phyloP scores from a whole-genome alignment of 768 basidiomycete genomes.

The Thelephora aurantiotincta region DNA sequence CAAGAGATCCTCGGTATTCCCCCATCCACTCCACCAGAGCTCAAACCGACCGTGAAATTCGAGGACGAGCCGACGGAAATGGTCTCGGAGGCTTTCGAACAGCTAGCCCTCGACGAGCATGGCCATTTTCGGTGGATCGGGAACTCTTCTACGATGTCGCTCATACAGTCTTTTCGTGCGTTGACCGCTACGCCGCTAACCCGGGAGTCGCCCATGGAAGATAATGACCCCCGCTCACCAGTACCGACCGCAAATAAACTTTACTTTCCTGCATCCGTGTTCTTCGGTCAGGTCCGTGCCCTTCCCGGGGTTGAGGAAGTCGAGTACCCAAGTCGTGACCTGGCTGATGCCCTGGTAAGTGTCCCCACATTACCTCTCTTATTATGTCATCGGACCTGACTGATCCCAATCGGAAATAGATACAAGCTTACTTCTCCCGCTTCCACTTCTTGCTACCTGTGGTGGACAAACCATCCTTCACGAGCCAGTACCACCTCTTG shows the following conservation, averaged over 20 bases:
- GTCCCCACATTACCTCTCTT: not conserved
- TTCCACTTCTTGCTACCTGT: slow-evolving; percentile 85
- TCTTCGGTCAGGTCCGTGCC: slow-evolving; percentile 75
- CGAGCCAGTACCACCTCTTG: slow-evolving; percentile 51
- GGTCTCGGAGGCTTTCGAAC: slow-evolving; percentile 73
- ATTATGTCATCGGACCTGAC: slow-evolving; percentile 7
- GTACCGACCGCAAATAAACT: slow-evolving; percentile 73
- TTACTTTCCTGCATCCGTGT: slow-evolving; percentile 79
- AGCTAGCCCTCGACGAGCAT: slow-evolving; percentile 79
- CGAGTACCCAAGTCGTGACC: slow-evolving; percentile 72
- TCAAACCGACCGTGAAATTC: slow-evolving; percentile 26
- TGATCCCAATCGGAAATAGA: slow-evolving; percentile 29
- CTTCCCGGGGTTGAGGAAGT: slow-evolving; percentile 77
- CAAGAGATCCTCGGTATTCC: slow-evolving; percentile 5
- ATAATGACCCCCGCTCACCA: slow-evolving; percentile 57
- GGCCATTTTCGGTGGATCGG: slow-evolving; percentile 90
- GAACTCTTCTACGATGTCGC: slow-evolving; percentile 82
- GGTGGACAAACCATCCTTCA: slow-evolving; percentile 74
- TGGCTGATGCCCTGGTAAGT: slow-evolving; percentile 77
- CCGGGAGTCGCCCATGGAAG: slow-evolving; percentile 73
- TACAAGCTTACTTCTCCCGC: slow-evolving; percentile 76
- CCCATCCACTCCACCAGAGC: slow-evolving; percentile 1
- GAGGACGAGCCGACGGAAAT: slow-evolving; percentile 37
- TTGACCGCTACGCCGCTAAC: slow-evolving; percentile 60
- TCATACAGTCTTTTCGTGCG: slow-evolving; percentile 78